phyloP scores from a whole-genome alignment of 140 eudicot species.

The Bidens hawaiensis region DNA sequence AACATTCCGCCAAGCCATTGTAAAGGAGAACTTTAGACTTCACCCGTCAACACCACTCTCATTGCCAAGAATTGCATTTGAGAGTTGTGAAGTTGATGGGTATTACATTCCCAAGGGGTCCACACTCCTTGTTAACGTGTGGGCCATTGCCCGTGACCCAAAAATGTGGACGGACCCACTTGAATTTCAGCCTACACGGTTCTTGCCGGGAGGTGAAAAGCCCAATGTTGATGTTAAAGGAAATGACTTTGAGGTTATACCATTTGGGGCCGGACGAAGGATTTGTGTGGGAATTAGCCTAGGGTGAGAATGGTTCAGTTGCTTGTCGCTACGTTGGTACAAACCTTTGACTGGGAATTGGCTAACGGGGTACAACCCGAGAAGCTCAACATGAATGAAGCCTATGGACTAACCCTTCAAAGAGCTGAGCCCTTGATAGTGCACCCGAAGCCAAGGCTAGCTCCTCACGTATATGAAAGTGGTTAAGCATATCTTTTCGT shows the following conservation, averaged over 20 bases:
- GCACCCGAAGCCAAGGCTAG: constrained; percentile 59
- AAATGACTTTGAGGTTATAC: constrained; percentile 76
- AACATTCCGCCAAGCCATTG: too few relatives aligned
- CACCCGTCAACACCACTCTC: constrained; percentile 96
- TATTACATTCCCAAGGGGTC: too few relatives aligned
- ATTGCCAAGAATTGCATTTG: constrained; percentile 59
- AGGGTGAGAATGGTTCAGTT: constrained; percentile 79
- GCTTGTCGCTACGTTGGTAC: constrained; percentile 62
- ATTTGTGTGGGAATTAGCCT: constrained; percentile 84
- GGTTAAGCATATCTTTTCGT: neutral
- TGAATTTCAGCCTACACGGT: constrained; percentile 57
- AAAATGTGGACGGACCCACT: constrained; percentile 80
- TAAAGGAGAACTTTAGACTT: constrained; percentile 75
- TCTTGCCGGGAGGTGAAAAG: constrained; percentile 56
- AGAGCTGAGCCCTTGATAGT: constrained; percentile 65
- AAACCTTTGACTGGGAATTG: constrained; percentile 61
- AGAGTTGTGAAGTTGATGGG: constrained; percentile 59
- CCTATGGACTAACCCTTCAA: constrained; percentile 82
- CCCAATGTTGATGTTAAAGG: constrained; percentile 67
- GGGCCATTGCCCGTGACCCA: too few relatives aligned
- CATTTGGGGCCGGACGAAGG: constrained; percentile 90
- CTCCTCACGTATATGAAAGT: constrained; percentile 40
- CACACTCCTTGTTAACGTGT: too few relatives aligned
- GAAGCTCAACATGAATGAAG: constrained; percentile 72
- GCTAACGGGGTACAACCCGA: constrained; percentile 35